A percentile compares a stretch with the other conserved stretches of the same genome.
These are phyloP conservation scores for Lentinula novae-zelandiae DNA, from an alignment of 1,284 basidiomycete species.

Conservation along the genomic window DNA sequence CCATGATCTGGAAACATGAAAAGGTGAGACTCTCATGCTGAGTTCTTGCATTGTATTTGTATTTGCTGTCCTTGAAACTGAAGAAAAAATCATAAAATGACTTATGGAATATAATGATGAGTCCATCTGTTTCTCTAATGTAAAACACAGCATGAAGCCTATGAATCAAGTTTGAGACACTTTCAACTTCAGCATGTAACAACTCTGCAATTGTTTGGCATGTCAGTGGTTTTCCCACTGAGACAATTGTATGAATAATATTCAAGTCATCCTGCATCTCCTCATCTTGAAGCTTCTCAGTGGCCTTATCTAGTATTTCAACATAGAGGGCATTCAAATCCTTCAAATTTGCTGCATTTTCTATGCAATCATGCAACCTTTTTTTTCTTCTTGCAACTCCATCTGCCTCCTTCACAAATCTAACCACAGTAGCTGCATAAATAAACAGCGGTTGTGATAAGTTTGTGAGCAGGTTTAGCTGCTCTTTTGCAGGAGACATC, in stretches of 20 bases:
- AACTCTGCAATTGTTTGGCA: background rate
- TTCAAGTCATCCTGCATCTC: background rate
- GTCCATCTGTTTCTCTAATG: background rate
- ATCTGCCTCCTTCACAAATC: background rate
- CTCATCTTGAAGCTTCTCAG: background rate
- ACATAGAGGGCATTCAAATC: background rate
- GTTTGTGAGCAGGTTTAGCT: background rate
- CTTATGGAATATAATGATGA: slow-evolving; percentile 1
- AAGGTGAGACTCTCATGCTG: background rate
- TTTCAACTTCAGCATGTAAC: background rate
- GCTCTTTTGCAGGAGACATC: background rate
- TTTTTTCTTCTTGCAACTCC: background rate
- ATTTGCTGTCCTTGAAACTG: background rate
- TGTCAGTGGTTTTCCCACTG: background rate
- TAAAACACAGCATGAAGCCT: slow-evolving; percentile 3
- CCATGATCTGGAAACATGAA: slow-evolving; percentile 1
- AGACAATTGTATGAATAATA: background rate
- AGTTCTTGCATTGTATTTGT: background rate
- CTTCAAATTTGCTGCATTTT: background rate
- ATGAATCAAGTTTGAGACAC: background rate
- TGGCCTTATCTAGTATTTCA: background rate
- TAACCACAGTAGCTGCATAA: slow-evolving; percentile 2
- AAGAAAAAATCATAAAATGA: slow-evolving; percentile 5
- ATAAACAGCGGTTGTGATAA: slow-evolving; percentile 1
- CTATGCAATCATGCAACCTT: background rate